phyloP scores from a whole-genome alignment of 78 protist species.

The Tieghemostelium lacteum region DNA sequence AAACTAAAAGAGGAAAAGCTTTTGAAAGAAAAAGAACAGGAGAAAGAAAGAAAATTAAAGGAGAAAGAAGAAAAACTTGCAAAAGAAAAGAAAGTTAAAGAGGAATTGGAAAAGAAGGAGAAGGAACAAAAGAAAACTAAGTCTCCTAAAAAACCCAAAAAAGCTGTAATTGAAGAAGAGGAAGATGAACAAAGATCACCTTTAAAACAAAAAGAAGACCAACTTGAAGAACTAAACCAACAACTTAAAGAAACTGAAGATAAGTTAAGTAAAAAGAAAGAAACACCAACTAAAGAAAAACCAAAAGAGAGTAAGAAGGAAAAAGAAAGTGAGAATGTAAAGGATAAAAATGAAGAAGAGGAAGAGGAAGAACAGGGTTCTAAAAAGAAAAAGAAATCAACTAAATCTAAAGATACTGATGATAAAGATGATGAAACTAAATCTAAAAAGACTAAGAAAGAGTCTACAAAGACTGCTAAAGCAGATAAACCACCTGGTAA shows the following conservation, averaged over 20 bases:
- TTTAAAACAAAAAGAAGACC: not conserved
- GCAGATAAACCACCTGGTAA: not conserved
- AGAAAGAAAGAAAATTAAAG: not conserved
- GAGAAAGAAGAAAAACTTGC: not conserved
- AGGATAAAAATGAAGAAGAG: not conserved
- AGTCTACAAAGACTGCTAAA: not conserved
- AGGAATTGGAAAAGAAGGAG: not conserved
- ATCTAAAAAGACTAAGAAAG: not conserved
- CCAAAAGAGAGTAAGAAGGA: not conserved
- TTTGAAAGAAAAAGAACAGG: not conserved
- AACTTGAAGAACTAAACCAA: too few relatives aligned
- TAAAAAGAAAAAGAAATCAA: not conserved
- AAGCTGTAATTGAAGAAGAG: too few relatives aligned
- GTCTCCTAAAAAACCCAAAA: too few relatives aligned
- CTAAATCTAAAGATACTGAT: not conserved
- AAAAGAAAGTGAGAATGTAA: not conserved
- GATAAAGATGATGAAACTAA: not conserved
- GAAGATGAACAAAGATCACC: not conserved
- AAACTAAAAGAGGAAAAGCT: not conserved
- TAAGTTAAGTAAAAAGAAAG: not conserved
- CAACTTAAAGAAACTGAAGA: too few relatives aligned
- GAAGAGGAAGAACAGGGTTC: not conserved
- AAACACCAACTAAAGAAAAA: not conserved
- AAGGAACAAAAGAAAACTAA: too few relatives aligned
- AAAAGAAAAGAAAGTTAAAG: not conserved